Conservation (phyloP, 2,329 filamentous ascomycete species). For the Colletotrichum musae region DNA sequence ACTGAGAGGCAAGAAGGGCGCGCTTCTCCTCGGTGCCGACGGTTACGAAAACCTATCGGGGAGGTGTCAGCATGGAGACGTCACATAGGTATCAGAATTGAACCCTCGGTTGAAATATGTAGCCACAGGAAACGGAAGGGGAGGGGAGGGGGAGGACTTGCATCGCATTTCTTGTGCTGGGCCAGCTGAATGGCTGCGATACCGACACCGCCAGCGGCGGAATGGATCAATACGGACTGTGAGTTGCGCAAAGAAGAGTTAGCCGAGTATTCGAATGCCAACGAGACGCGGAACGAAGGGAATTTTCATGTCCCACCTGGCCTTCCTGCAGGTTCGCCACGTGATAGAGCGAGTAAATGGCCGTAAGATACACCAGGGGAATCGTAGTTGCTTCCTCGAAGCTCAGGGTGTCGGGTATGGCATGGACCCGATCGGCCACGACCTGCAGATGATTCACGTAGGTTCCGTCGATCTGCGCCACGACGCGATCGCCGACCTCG, state of each 20-base stretch:
- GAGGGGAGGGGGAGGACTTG: not conserved
- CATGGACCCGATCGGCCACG: not conserved
- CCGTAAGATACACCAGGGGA: conserved; percentile 2
- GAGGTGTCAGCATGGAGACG: not conserved
- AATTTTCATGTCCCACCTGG: conserved; percentile 13
- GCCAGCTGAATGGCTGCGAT: conserved; percentile 18
- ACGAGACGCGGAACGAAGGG: no score
- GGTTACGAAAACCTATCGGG: conserved; percentile 44
- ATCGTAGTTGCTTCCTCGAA: conserved; percentile 27
- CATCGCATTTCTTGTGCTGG: conserved; percentile 1
- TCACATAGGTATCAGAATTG: not conserved
- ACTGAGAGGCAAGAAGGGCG: conserved; percentile 20
- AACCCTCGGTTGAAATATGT: no score
- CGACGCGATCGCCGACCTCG: conserved; percentile 4
- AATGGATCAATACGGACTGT: conserved; percentile 2
- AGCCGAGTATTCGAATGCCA: no score
- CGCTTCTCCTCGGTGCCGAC: conserved; percentile 47
- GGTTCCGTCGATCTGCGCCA: not conserved
- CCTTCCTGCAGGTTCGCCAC: conserved; percentile 46
- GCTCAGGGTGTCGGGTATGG: conserved; percentile 5
- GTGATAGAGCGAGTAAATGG: conserved; percentile 44
- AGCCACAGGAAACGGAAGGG: no score
- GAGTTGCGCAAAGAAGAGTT: no score
- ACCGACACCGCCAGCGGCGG: conserved; percentile 17
- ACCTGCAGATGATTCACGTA: not conserved